A percentile compares a stretch with the other conserved stretches of the same genome.
These are phyloP conservation scores for Blastomyces parvus DNA, from an alignment of 2,329 filamentous ascomycete genomes.

Conservation along the genomic window DNA sequence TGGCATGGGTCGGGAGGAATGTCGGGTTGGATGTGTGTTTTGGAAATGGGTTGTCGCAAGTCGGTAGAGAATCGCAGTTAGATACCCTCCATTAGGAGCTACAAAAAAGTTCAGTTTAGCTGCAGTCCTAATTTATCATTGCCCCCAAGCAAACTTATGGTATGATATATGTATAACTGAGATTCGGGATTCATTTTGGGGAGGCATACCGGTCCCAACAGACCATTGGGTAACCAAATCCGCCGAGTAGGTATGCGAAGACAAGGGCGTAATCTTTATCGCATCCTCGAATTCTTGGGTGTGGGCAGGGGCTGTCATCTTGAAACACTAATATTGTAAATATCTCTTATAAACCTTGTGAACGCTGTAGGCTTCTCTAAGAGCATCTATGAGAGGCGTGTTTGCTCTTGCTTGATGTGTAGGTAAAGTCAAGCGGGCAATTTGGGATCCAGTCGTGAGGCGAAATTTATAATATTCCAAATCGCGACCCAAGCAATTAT, in stretches of 20 bases:
- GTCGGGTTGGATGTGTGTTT: conserved; percentile 1
- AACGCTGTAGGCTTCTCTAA: background rate
- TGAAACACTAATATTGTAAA: background rate
- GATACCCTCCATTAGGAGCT: conserved; percentile 6
- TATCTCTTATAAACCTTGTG: background rate
- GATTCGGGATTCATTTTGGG: background rate
- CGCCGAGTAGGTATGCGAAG: conserved; percentile 7
- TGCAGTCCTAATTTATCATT: background rate
- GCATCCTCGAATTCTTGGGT: conserved; percentile 3
- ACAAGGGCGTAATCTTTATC: conserved; percentile 1
- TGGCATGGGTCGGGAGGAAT: conserved; percentile 4
- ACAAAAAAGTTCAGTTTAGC: conserved; percentile 1
- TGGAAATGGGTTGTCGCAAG: conserved; percentile 5
- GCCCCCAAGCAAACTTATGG: background rate
- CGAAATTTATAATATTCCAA: background rate
- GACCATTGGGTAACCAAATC: background rate
- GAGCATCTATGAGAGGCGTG: too few relatives aligned
- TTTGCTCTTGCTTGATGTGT: background rate
- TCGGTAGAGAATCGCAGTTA: conserved; percentile 6
- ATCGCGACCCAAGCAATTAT: background rate
- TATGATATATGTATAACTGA: background rate
- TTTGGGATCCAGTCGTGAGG: background rate
- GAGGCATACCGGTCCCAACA: conserved; percentile 3
- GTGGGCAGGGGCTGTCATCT: conserved; percentile 3
- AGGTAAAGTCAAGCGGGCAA: background rate